Percentiles rank a stretch among this genome's conserved stretches.
These are phyloP conservation scores for Maudiozyma barnettii DNA, from an alignment of 805 yeast species.

Conservation along the genomic window DNA sequence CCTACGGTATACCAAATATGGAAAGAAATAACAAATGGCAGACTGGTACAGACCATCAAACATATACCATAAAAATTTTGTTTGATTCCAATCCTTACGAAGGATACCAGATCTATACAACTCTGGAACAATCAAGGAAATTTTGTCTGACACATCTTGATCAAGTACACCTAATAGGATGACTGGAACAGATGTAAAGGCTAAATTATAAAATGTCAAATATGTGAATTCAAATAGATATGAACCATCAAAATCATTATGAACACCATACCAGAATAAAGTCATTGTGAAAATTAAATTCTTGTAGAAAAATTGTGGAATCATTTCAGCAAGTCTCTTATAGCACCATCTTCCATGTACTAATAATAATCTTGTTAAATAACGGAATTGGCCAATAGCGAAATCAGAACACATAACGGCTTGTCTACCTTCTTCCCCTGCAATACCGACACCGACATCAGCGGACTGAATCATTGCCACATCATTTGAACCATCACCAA, in stretches of 20 bases:
- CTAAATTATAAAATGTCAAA: constrained; percentile 73
- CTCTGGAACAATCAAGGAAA: constrained; percentile 65
- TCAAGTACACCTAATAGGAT: constrained; percentile 70
- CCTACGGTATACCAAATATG: constrained; percentile 44
- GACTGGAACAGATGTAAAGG: constrained; percentile 74
- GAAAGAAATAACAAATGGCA: constrained; percentile 62
- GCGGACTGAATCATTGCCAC: constrained; percentile 89
- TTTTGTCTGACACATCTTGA: constrained; percentile 66
- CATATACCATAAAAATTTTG: constrained; percentile 66
- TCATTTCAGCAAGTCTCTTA: constrained; percentile 73
- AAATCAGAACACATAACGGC: constrained; percentile 86
- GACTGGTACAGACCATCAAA: constrained; percentile 75
- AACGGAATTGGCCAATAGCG: constrained; percentile 81
- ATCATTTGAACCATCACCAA: constrained; percentile 86
- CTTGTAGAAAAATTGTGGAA: constrained; percentile 72
- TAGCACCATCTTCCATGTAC: constrained; percentile 86
- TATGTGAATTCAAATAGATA: constrained; percentile 72
- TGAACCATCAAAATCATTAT: constrained; percentile 67
- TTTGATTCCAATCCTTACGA: constrained; percentile 62
- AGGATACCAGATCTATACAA: constrained; percentile 64
- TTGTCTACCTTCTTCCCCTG: constrained; percentile 87
- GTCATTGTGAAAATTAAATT: constrained; percentile 69
- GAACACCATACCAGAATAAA: constrained; percentile 73
- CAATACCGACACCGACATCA: constrained; percentile 81
- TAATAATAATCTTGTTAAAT: constrained; percentile 50